phyloP scores from a whole-genome alignment of 2,329 filamentous ascomycete species.

The Verticillium nubilum region DNA sequence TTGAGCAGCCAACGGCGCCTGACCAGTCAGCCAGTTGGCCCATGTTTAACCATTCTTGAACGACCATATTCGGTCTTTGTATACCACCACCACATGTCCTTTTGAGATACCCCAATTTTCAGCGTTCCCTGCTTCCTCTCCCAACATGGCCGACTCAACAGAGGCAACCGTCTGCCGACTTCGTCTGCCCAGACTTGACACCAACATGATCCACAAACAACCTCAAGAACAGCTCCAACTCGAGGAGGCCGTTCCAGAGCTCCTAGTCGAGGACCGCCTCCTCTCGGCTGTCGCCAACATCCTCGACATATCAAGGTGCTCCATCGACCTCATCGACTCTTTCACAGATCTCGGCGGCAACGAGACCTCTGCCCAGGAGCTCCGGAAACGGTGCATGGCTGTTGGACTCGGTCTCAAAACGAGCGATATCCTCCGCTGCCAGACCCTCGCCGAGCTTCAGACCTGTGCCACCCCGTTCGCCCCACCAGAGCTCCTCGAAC shows the following conservation, averaged over 20 bases:
- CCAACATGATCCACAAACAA: slow-evolving; percentile 7
- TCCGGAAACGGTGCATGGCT: slow-evolving; percentile 27
- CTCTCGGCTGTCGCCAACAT: slow-evolving; percentile 28
- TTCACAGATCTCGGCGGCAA: slow-evolving; percentile 39
- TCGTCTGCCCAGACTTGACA: slow-evolving; percentile 17
- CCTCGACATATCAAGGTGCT: slow-evolving; percentile 23
- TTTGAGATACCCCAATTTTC: slow-evolving; percentile 6
- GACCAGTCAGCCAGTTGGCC: background rate
- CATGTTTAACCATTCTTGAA: background rate
- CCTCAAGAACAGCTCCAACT: background rate
- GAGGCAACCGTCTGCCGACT: slow-evolving; percentile 1
- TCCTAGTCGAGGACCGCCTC: slow-evolving; percentile 23
- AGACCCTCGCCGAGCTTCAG: slow-evolving; percentile 39
- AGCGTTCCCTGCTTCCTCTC: background rate
- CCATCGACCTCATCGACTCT: slow-evolving; percentile 32
- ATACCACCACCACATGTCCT: slow-evolving; percentile 1
- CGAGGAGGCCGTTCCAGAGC: slow-evolving; percentile 2
- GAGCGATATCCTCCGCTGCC: slow-evolving; percentile 35
- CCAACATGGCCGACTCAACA: slow-evolving; percentile 7
- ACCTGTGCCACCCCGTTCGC: slow-evolving; percentile 27
- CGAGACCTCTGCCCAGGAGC: slow-evolving; percentile 24
- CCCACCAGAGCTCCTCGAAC: background rate
- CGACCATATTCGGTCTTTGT: background rate
- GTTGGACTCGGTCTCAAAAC: slow-evolving; percentile 28
- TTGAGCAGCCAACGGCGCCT: background rate